Conservation (phyloP, 257 asterid genomes). For the Voacanga thouarsii region DNA sequence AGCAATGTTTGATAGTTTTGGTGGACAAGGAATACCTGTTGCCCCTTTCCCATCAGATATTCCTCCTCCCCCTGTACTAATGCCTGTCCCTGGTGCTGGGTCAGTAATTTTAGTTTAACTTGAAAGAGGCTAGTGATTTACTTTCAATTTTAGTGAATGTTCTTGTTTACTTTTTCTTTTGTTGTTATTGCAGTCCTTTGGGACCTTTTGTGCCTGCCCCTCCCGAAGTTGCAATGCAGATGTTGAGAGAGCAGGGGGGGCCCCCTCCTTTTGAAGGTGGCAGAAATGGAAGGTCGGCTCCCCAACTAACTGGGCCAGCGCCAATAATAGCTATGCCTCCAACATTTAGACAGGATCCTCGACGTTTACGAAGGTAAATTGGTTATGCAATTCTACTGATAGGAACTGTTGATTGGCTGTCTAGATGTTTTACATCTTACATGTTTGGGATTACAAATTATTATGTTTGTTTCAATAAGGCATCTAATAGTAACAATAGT, state of each 20-base stretch:
- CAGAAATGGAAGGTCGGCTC: conserved; percentile 69
- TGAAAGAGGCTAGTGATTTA: not conserved
- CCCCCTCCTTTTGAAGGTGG: conserved; percentile 88
- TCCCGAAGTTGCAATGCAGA: conserved; percentile 98
- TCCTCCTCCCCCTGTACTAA: conserved; percentile 78
- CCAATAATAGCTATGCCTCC: conserved; percentile 85
- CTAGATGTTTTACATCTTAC: not conserved
- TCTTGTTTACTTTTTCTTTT: not conserved
- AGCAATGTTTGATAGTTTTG: conserved; percentile 71
- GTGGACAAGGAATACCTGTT: conserved; percentile 78
- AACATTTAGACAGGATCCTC: conserved; percentile 83
- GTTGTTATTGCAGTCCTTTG: conserved; percentile 63
- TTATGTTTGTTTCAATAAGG: not conserved
- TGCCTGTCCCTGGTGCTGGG: conserved; percentile 99
- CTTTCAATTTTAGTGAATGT: not conserved
- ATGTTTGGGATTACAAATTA: not conserved
- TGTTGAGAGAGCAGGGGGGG: conserved; percentile 94
- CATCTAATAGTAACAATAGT: not conserved
- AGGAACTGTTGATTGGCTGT: not conserved
- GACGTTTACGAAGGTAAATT: conserved; percentile 82
- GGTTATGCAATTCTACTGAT: not conserved
- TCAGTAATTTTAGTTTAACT: conserved; percentile 20
- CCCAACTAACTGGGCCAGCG: conserved; percentile 56
- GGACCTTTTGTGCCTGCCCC: conserved; percentile 99
- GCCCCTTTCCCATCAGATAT: conserved; percentile 77